Base-by-base conservation (phyloP, 2,329 filamentous ascomycete genomes). In the Lasiodiplodia gonubiensis region DNA sequence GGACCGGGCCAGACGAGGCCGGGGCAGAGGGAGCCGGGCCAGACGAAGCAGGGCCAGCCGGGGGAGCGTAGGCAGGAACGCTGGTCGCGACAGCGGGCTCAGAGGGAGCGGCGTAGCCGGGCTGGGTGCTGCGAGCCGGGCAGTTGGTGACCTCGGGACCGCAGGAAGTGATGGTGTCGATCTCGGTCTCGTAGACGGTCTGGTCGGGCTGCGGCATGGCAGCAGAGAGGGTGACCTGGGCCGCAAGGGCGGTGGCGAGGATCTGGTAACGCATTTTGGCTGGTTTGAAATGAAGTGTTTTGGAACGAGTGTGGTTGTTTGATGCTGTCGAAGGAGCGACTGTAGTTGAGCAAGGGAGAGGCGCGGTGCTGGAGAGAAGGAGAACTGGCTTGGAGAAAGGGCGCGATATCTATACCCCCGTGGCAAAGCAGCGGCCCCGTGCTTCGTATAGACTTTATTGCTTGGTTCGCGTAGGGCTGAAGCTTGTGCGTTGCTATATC, bases 91-190 rank as follows among this genome's bases (percentile, higher is more conserved):
- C 42, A 14, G 42, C 42, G 18, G 42, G 57, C n/a, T 16, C 57
- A 18, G 42, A 30, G 59, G 52, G 30, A 39, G 48, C 39, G 49
- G 27, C 35, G n/a, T 57, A 64, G 55, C 54, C 65, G 35, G 66
- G 60, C 27, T 49, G 59, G 59, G 59, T 51, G 61, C 67, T 49
- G 46, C 63, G 55, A 55, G 66, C 68, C 53, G 70, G 69, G 70
- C 68, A 71, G 68, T 68, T 67, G 64, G 69, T 69, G 66, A 70
- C 65, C 46, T 66, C 61, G 48, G 55, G 64, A 49, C 59, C 61
- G 67, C 66, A 64, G 30, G 67, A 67, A 67, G 67, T 61, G 61
- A 69, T 65, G 64, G 66, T 61, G 49, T 67, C 42, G 21, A 46
- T 27, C 39, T 68, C 39, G 30, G 69, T 66, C 39, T 53, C 16